Conservation (phyloP, 257 asterid species). For the Solanum pimpinellifolium region DNA sequence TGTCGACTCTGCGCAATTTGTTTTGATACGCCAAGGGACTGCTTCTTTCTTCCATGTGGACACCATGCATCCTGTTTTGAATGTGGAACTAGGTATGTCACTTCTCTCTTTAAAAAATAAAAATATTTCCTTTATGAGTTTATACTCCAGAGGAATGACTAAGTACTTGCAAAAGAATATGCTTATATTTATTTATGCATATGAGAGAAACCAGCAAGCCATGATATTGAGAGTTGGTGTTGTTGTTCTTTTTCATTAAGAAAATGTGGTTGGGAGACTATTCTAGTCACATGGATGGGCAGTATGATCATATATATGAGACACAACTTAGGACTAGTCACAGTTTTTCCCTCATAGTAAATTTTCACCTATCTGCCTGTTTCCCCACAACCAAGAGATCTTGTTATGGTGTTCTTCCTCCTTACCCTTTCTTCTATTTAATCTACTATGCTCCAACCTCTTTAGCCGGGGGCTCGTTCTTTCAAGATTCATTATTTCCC, state of each 20-base stretch:
- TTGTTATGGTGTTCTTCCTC: not conserved
- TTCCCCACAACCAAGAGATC: not conserved
- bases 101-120: not conserved
- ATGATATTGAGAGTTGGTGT: not conserved
- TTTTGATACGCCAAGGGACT: slow-evolving; percentile 74
- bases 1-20: slow-evolving; percentile 65
- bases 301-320: not conserved
- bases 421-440: not conserved
- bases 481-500: not conserved
- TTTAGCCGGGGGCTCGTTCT: not conserved
- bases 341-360: not conserved
- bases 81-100: slow-evolving; percentile 59
- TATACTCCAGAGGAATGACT: not conserved
- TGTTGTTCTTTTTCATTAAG: not conserved
- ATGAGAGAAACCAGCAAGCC: not conserved
- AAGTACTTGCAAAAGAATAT: not conserved
- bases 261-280: not conserved
- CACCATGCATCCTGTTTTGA: slow-evolving; percentile 75
- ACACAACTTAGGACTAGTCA: not conserved
- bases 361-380: not conserved
- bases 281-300: not conserved
- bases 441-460: not conserved
- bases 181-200: not conserved
- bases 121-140: not conserved
- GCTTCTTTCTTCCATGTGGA: slow-evolving; percentile 86